phyloP scores from a whole-genome alignment of 768 basidiomycete genomes.

The Suillus plorans region DNA sequence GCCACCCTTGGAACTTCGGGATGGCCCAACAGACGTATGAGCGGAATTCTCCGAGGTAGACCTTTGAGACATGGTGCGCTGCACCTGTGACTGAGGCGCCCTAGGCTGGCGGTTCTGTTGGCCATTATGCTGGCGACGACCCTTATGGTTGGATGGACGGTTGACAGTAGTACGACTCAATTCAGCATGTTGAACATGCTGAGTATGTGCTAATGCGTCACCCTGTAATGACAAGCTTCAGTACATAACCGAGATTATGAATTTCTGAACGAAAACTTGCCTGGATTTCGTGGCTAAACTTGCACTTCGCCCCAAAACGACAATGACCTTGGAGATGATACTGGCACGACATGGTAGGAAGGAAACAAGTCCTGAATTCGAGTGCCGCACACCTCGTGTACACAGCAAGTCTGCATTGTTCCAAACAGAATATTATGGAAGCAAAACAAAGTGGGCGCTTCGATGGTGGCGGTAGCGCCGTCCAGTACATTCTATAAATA shows the following conservation, averaged over 20 bases:
- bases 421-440: neutral
- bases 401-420: neutral
- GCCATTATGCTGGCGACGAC: neutral
- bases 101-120: neutral
- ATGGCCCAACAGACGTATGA: constrained; percentile 13
- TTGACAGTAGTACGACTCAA: neutral
- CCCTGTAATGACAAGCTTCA: constrained; percentile 6
- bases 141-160: neutral
- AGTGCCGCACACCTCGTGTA: neutral
- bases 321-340: constrained; percentile 23
- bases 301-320: constrained; percentile 28
- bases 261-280: neutral
- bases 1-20: constrained; percentile 17
- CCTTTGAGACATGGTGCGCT: neutral
- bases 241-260: neutral
- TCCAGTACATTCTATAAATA: neutral
- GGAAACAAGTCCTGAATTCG: neutral
- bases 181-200: neutral
- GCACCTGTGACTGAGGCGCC: neutral
- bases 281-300: constrained; percentile 22
- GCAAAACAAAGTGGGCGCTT: neutral
- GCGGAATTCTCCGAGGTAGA: neutral
- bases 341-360: constrained; percentile 17
- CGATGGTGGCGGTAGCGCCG: neutral
- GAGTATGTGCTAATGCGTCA: constrained; percentile 1